phyloP scores from a whole-genome alignment of 202 grass and related monocot genomes.

The Saccharum hybrid region DNA sequence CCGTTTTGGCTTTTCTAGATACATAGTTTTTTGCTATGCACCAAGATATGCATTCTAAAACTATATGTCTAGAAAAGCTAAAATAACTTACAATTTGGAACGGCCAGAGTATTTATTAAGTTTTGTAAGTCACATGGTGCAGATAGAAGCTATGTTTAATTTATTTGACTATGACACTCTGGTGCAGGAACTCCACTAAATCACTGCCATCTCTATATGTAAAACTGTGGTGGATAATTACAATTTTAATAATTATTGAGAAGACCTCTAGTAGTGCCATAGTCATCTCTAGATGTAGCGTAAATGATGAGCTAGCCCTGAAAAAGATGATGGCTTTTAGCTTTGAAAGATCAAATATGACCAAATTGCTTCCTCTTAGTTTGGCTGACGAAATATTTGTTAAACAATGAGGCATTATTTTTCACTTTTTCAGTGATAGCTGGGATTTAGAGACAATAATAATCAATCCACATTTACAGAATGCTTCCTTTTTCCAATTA shows the following conservation, averaged over 20 bases:
- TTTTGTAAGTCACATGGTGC: not conserved
- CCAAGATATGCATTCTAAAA: not conserved
- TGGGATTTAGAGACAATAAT: constrained; percentile 16
- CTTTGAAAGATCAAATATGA: not conserved
- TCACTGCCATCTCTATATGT: not conserved
- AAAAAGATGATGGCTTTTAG: not conserved
- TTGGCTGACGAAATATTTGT: not conserved
- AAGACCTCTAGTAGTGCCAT: not conserved
- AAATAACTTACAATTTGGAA: not conserved
- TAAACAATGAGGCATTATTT: not conserved
- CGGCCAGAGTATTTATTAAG: not conserved
- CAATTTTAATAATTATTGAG: not conserved
- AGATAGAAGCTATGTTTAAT: not conserved
- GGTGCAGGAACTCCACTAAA: not conserved
- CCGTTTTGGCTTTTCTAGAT: not conserved
- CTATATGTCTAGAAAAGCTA: not conserved
- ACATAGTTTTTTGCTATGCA: not conserved
- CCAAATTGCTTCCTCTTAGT: not conserved
- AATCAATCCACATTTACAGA: constrained; percentile 2
- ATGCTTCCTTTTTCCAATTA: not conserved
- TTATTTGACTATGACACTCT: not conserved
- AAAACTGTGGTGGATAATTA: not conserved
- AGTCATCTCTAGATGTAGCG: constrained; percentile 1
- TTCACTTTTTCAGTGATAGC: not conserved
- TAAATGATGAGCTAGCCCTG: not conserved